Base-by-base conservation (phyloP, 208 protist species). In the Endotrypanum monterogeii region DNA sequence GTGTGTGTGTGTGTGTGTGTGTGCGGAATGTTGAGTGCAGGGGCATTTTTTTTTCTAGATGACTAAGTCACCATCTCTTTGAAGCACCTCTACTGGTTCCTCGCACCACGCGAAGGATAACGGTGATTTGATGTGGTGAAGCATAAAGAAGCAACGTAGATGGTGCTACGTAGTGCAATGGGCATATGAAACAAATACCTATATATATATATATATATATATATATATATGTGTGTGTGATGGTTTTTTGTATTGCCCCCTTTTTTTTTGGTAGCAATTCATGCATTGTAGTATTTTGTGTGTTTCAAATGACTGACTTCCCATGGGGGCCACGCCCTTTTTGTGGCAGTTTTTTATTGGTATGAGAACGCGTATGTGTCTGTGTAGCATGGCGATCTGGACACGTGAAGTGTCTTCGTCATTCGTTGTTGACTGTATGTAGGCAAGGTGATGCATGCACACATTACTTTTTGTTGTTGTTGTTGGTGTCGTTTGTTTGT, bases 191-290 rank as follows among this genome's bases (percentile, higher is more conserved):
- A 48, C 12, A 48, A 5, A 48, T 11, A 5, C 44, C 44, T 11
- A n/a, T n/a, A n/a, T n/a, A n/a, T n/a, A n/a, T n/a, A n/a, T n/a
- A n/a, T n/a, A n/a, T n/a, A n/a, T n/a, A n/a, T n/a, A n/a, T n/a
- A n/a, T n/a, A n/a, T n/a, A n/a, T n/a, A n/a, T n/a, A n/a, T n/a
- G n/a, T n/a, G n/a, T n/a, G n/a, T n/a, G 44, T 48, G 44, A 48
- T n/a, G 12, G 44, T 48, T 48, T 11, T 5, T 48, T 14, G 44
- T 48, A 48, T 48, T 48, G 50, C 44, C 68, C 56, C 51, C 41
- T 56, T 54, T 74, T 67, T 74, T 74, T 63, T 74, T 67, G 44
- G 51, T 68, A 68, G 20, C n/a, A 9, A 9, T 63, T 25, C 39
- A 30, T 18, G 46, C 51, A 3, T 16, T 75, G 44, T 52, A 51